These are phyloP conservation scores for Nothophaeocryptopus gaeumannii DNA, from an alignment of 2,329 filamentous ascomycete species.

Conservation along the genomic window DNA sequence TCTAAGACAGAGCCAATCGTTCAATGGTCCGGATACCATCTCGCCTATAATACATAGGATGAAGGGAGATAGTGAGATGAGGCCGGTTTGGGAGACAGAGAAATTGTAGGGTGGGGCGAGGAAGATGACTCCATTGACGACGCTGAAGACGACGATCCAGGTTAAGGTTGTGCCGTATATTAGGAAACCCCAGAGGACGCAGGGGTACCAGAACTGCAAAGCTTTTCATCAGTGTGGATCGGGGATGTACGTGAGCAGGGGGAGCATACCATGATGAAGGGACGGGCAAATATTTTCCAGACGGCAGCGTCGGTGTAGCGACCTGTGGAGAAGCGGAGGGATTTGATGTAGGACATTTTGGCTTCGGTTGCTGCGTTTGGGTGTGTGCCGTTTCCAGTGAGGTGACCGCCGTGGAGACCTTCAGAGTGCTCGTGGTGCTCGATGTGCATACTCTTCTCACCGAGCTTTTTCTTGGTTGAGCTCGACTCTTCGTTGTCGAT, in stretches of 20 bases:
- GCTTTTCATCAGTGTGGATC: neutral
- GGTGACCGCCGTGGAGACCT: neutral
- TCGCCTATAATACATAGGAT: constrained; percentile 49
- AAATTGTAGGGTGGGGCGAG: constrained; percentile 43
- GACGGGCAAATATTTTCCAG: constrained; percentile 38
- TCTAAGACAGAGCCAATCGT: constrained; percentile 42
- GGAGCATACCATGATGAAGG: constrained; percentile 31
- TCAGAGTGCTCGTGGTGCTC: constrained; percentile 14
- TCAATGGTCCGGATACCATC: constrained; percentile 45
- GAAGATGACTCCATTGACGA: constrained; percentile 47
- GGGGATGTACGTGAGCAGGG: neutral
- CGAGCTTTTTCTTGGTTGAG: constrained; percentile 13
- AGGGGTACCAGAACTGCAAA: constrained; percentile 29
- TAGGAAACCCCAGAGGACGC: constrained; percentile 39
- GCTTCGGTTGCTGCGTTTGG: constrained; percentile 14
- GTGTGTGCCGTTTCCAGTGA: constrained; percentile 20
- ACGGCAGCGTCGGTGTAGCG: constrained; percentile 34
- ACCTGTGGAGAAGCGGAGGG: constrained; percentile 33
- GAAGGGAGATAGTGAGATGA: constrained; percentile 51
- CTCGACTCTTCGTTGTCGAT: constrained; percentile 15
- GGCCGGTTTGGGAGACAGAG: constrained; percentile 46
- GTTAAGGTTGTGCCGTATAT: constrained; percentile 45
- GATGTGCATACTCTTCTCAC: constrained; percentile 15
- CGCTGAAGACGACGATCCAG: constrained; percentile 46
- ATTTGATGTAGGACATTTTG: constrained; percentile 31